phyloP scores from a whole-genome alignment of 805 yeast species.

The Saccharomycopsis sp. region DNA sequence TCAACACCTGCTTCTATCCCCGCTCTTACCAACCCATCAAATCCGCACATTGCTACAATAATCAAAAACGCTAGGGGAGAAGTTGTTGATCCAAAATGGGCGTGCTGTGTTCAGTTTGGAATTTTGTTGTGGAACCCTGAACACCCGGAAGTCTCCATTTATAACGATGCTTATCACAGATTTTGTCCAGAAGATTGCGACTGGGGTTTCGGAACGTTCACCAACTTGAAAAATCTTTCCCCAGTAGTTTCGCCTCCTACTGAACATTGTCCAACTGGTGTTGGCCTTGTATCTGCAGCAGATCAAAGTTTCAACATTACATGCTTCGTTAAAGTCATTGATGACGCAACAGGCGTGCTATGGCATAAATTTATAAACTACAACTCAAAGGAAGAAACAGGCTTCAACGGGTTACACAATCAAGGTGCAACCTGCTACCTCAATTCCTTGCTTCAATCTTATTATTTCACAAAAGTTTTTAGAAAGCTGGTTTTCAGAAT shows the following conservation, averaged over 20 bases:
- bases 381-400: slow-evolving; percentile 81
- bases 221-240: slow-evolving; percentile 43
- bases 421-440: slow-evolving; percentile 99
- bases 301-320: slow-evolving; percentile 61
- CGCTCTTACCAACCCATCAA: not conserved
- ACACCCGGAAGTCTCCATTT: no score
- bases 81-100: slow-evolving; percentile 52
- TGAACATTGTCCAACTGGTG: slow-evolving; percentile 26
- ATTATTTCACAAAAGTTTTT: slow-evolving; percentile 75
- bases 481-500: slow-evolving; percentile 81
- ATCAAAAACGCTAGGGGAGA: no score
- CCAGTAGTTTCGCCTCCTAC: slow-evolving; percentile 4
- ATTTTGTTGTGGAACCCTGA: slow-evolving; percentile 77
- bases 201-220: slow-evolving; percentile 89
- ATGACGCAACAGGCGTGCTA: slow-evolving; percentile 87
- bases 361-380: slow-evolving; percentile 85
- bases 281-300: slow-evolving; percentile 34
- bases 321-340: slow-evolving; percentile 64
- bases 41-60: slow-evolving; percentile 23
- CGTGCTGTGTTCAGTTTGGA: slow-evolving; percentile 86
- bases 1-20: no score
- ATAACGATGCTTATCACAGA: no score
- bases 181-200: slow-evolving; percentile 71
- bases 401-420: slow-evolving; percentile 85
- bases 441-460: slow-evolving; percentile 84